Evolutionary conservation across 75 land plant species (phyloP), one percentile per base, ranked within the genome.

Genomic region (Isoetes taiwanensis): DNA sequence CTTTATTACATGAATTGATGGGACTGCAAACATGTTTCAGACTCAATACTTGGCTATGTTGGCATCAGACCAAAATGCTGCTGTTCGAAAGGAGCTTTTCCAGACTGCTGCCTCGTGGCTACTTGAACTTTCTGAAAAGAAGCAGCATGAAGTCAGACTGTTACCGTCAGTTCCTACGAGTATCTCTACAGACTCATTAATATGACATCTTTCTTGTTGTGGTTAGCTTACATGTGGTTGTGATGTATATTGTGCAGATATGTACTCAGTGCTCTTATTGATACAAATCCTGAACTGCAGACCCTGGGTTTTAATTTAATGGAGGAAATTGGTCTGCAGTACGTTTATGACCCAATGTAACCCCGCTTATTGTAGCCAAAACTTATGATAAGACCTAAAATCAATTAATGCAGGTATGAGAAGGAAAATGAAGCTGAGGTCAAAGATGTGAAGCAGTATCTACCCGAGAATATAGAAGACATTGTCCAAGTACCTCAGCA

Each of bases 251-350:
- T 30, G 30, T 38, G 33, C 68, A 71, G 74, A 53, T 71, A 71
- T 52, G 42, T 71, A 1, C 29, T 71, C 19, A 50, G 59, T 71
- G 74, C 68, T 3, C 59, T 71, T 19, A 59, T 37, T 33, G 74
- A 71, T 64, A 28, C 61, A 53, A 48, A 52, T 39, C 56, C 31
- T 12, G 56, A 59, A 19, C 24, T 71, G 32, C 74, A 65, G 52
- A 59, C 25, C 5, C 63, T 71, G 52, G 69, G 68, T 38, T 71
- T 71, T 54, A 38, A 65, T 9, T 33, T 71, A 25, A 71, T 65
- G 74, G 68, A 71, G 31, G 61, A 28, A 28, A 66, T 71, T 24
- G 74, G 74, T 20, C 63, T 29, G 40, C 74, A 71, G 74, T 71
- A 71, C 52, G 74, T 11, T 48, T 11, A 8, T 19, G 10, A 8